Evolutionary conservation across 2,329 filamentous ascomycete genomes (phyloP), one percentile per base, ranked within the genome.

Genomic region (Cercospora brassicicola): DNA sequence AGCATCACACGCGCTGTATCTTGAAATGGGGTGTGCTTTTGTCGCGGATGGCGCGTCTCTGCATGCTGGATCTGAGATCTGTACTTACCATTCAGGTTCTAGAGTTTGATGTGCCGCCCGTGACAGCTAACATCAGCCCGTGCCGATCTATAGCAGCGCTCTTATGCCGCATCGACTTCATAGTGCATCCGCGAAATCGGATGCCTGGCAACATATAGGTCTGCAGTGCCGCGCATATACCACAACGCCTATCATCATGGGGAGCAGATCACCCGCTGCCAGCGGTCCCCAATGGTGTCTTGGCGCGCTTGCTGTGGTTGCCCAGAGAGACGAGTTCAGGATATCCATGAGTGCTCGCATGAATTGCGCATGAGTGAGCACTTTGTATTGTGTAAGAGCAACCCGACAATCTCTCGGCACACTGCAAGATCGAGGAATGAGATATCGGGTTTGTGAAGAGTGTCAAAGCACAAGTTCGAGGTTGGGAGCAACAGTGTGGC

Each of bases 61-160:
- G 45, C 45, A 31, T 30, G 48, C 45, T 42, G 15, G 30, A 64
- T 42, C 48, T 56, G 48, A 30, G 48, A 56, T 64, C 61, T 39
- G 61, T 23, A 28, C n/a, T 48, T 9, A 64, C 36, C 20, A 31
- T 45, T 23, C 62, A 64, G 48, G 51, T 57, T 1, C 31, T 20
- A 64, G 30, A 33, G 51, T 64, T 64, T 64, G 55, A 36, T 59
- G 28, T 59, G 28, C 61, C 45, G 61, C 61, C 26, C 60, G 28
- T 63, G 61, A 63, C 61, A 63, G 61, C 30, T 55, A 63, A 55
- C 60, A 10, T 63, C 45, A 33, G 20, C 11, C n/a, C 28, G 42
- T 20, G 51, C 26, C 31, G 42, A 31, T 23, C 30, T 64, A 64
- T 48, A 57, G 23, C 20, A 28, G 62, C 51, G 51, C 51, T 57